These are phyloP conservation scores for Vigna reflexopilosa DNA, from an alignment of 306 rosid species.

Conservation along the genomic window DNA sequence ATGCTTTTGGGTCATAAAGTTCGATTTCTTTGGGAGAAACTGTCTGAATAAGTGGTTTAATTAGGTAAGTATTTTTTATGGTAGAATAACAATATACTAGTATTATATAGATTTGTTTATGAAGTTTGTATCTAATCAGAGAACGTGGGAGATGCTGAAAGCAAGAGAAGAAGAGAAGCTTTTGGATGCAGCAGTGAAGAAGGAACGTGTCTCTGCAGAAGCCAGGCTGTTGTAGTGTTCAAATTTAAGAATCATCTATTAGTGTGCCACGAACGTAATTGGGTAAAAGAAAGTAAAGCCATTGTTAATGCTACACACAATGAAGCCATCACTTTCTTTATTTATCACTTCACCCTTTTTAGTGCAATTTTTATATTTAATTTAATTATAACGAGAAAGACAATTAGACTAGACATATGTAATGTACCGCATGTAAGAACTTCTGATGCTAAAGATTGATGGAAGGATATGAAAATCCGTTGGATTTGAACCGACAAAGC, in stretches of 20 bases:
- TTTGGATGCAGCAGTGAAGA: constrained; percentile 12
- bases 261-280: background rate
- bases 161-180: constrained; percentile 24
- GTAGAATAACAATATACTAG: background rate
- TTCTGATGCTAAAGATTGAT: too few species aligned
- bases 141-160: constrained; percentile 9
- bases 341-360: background rate
- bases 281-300: too few species aligned
- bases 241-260: constrained; percentile 2
- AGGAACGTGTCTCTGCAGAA: constrained; percentile 21
- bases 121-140: background rate
- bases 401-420: too few species aligned
- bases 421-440: too few species aligned
- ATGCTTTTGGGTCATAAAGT: constrained; percentile 10
- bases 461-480: background rate
- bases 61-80: background rate
- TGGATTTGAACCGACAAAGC: background rate
- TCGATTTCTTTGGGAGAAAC: background rate
- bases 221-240: constrained; percentile 45
- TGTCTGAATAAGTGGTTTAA: background rate
- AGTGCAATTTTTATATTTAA: too few species aligned
- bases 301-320: background rate
- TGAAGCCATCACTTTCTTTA: too few species aligned
- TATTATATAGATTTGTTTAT: background rate
- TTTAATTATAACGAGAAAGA: too few species aligned